Conservation (phyloP, 768 basidiomycete species). For the Rhodosporidiobolus odoratus region DNA sequence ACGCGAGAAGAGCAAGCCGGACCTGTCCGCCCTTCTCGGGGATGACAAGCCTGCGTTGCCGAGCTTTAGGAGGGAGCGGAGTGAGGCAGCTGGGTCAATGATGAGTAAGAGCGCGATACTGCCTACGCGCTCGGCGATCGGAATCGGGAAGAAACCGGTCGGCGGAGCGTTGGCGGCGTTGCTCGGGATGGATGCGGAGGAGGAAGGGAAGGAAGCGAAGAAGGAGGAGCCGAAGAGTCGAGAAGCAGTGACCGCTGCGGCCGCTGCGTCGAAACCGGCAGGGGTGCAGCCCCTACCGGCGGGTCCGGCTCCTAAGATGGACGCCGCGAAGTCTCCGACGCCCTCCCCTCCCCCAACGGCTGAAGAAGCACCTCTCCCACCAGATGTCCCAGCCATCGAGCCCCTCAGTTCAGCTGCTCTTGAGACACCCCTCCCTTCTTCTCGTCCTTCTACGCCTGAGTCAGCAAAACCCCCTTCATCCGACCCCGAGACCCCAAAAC, state of each 20-base stretch:
- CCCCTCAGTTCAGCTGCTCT: background rate
- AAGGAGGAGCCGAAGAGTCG: background rate
- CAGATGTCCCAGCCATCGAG: background rate
- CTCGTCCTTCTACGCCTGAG: background rate
- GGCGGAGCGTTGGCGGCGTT: slow-evolving; percentile 31
- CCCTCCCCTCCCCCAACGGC: background rate
- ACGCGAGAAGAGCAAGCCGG: background rate
- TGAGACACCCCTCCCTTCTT: slow-evolving; percentile 23
- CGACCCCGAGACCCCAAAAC: background rate
- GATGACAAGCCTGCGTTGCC: slow-evolving; percentile 31
- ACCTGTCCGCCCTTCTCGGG: slow-evolving; percentile 29
- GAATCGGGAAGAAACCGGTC: slow-evolving; percentile 25
- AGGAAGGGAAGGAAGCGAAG: slow-evolving; percentile 4
- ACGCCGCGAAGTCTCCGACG: background rate
- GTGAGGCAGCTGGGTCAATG: background rate
- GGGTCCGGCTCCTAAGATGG: background rate
- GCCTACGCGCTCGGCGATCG: slow-evolving; percentile 13
- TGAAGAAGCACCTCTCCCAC: background rate
- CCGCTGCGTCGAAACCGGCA: background rate
- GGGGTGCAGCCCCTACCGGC: background rate
- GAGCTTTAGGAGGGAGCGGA: slow-evolving; percentile 15
- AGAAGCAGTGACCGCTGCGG: background rate
- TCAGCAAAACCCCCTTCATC: background rate
- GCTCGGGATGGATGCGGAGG: slow-evolving; percentile 31
- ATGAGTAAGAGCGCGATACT: slow-evolving; percentile 17